Evolutionary conservation across 2,329 filamentous ascomycete genomes (phyloP).

Genomic region (Verticillium dahliae): DNA sequence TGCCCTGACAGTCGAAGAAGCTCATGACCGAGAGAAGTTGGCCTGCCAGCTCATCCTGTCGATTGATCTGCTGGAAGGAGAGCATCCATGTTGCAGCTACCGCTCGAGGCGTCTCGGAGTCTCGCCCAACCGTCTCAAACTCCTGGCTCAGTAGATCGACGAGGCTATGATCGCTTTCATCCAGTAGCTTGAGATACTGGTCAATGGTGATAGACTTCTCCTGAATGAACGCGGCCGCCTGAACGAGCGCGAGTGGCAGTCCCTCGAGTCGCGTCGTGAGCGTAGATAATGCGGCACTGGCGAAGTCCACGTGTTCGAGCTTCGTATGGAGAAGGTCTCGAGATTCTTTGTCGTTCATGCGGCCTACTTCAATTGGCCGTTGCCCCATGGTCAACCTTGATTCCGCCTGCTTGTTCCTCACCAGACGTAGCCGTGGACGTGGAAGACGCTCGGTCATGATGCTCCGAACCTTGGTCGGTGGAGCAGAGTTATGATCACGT

Average conservation of each 20-base stretch:
- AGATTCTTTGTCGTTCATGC: slow-evolving; percentile 19
- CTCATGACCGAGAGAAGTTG: neutral
- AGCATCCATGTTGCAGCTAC: slow-evolving; percentile 8
- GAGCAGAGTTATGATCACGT: too few species aligned
- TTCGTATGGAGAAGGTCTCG: too few species aligned
- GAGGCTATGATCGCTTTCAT: slow-evolving; percentile 13
- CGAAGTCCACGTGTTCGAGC: too few species aligned
- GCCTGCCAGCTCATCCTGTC: neutral
- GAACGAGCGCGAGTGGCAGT: slow-evolving; percentile 24
- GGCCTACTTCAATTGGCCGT: slow-evolving; percentile 15
- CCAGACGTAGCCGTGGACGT: too few species aligned
- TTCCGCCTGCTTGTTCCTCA: slow-evolving; percentile 22
- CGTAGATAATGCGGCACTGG: neutral
- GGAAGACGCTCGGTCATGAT: too few species aligned
- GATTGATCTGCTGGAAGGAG: neutral
- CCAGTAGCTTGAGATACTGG: slow-evolving; percentile 20
- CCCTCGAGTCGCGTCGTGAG: slow-evolving; percentile 22
- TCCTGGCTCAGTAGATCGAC: slow-evolving; percentile 19
- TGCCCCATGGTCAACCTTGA: slow-evolving; percentile 15
- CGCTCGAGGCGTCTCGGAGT: slow-evolving; percentile 15
- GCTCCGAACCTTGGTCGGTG: too few species aligned
- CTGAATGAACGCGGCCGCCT: slow-evolving; percentile 27
- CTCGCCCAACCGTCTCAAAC: slow-evolving; percentile 22
- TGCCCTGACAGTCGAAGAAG: neutral
- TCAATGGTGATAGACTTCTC: slow-evolving; percentile 17